These are phyloP conservation scores for Mollisia scopiformis DNA, from an alignment of 2,329 filamentous ascomycete genomes.

Conservation along the genomic window DNA sequence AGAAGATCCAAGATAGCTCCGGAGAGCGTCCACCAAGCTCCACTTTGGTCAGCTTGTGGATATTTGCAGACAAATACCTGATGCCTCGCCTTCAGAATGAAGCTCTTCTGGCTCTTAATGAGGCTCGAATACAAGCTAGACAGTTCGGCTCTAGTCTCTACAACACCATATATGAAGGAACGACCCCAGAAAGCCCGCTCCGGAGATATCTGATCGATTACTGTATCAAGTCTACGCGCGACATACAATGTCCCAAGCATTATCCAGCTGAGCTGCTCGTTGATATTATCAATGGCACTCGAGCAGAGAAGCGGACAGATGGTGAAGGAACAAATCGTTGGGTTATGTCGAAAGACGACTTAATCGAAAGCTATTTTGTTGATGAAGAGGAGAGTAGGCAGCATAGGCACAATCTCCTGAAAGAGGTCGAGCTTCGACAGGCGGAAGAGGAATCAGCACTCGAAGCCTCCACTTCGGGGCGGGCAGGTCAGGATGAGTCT, in stretches of 20 bases:
- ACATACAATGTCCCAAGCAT: background rate
- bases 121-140: background rate
- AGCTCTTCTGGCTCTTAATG: background rate
- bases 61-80: slow-evolving; percentile 8
- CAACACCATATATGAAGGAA: background rate
- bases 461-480: no score
- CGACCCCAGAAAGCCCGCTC: background rate
- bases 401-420: background rate
- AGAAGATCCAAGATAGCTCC: background rate
- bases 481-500: no score
- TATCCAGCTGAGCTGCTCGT: background rate
- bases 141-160: background rate
- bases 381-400: background rate
- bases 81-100: slow-evolving; percentile 11
- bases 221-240: background rate
- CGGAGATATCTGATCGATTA: background rate
- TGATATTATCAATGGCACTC: background rate
- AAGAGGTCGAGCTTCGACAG: background rate
- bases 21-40: background rate
- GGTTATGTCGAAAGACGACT: background rate
- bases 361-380: no score
- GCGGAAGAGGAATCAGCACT: background rate
- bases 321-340: background rate
- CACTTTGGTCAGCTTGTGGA: slow-evolving; percentile 3
- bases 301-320: background rate